Conservation (phyloP, 208 protist genomes). For the Trypanosoma lewisi region DNA sequence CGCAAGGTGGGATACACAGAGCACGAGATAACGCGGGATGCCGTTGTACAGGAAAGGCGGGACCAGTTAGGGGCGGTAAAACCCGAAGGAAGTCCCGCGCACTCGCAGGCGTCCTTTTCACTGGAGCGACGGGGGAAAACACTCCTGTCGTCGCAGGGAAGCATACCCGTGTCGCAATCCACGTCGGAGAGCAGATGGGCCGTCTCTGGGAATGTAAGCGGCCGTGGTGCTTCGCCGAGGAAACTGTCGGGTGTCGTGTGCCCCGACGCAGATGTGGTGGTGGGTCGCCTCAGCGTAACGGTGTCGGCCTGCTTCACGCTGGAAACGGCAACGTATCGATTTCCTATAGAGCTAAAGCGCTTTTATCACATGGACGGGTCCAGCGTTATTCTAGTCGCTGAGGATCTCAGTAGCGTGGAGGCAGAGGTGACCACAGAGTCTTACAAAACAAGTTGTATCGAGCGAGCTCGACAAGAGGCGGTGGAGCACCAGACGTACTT, state of each 20-base stretch:
- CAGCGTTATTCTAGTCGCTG: conserved; percentile 45
- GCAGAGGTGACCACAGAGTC: conserved; percentile 28
- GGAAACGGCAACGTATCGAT: conserved; percentile 31
- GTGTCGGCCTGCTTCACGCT: conserved; percentile 27
- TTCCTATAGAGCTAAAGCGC: conserved; percentile 41
- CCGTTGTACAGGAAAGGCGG: background rate
- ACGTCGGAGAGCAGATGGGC: too few species aligned
- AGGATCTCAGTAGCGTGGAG: conserved; percentile 26
- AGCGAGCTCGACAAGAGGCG: conserved; percentile 24
- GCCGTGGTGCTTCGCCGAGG: background rate
- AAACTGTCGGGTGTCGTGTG: background rate
- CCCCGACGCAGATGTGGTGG: conserved; percentile 14
- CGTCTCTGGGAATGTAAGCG: background rate
- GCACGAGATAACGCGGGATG: background rate
- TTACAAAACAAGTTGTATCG: conserved; percentile 43
- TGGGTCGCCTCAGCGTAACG: conserved; percentile 34
- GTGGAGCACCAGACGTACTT: conserved; percentile 44
- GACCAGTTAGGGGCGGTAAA: background rate
- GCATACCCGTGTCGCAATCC: too few species aligned
- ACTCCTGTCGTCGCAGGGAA: too few species aligned
- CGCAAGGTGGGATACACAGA: background rate
- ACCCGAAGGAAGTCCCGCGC: too few species aligned
- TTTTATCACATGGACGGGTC: conserved; percentile 64
- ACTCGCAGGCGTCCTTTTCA: background rate
- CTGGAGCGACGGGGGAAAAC: too few species aligned